Conservation (phyloP, 768 basidiomycete genomes). For the Leccinum ochraceum region DNA sequence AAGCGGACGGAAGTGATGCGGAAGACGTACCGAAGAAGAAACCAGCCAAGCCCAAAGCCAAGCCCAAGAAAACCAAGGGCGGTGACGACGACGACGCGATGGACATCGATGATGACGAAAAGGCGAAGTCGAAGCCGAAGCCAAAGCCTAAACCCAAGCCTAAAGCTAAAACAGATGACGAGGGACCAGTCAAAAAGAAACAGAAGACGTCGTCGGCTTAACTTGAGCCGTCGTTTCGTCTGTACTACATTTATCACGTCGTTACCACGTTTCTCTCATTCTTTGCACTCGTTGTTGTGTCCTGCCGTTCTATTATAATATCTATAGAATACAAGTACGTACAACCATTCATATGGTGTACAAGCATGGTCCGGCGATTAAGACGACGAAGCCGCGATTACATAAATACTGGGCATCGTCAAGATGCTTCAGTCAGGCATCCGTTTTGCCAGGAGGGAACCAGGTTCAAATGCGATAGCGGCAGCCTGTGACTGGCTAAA, state of each 20-base stretch:
- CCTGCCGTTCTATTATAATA: conserved; percentile 21
- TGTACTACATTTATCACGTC: not conserved
- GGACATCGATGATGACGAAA: conserved; percentile 47
- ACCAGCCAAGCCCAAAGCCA: conserved; percentile 42
- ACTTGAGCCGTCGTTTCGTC: not conserved
- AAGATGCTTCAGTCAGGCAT: conserved; percentile 6
- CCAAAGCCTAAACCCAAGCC: conserved; percentile 45
- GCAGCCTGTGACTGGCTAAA: conserved; percentile 31
- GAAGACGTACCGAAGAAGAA: conserved; percentile 53
- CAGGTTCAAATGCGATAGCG: conserved; percentile 65
- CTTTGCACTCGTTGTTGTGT: conserved; percentile 1
- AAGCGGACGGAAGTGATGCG: conserved; percentile 44
- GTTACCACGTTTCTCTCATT: not conserved
- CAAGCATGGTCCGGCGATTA: conserved; percentile 9
- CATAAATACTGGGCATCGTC: conserved; percentile 2
- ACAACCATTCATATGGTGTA: conserved; percentile 20
- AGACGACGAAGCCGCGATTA: conserved; percentile 5
- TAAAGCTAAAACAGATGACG: conserved; percentile 40
- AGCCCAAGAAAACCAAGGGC: conserved; percentile 41
- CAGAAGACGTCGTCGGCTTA: conserved; percentile 51
- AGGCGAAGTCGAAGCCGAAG: conserved; percentile 36
- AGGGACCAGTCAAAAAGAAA: conserved; percentile 76
- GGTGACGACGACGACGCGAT: conserved; percentile 49
- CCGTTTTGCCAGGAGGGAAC: conserved; percentile 67
- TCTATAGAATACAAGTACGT: conserved; percentile 26